Conservation (phyloP, 192 early-diverging fungal species). For the Backusella westeae region DNA sequence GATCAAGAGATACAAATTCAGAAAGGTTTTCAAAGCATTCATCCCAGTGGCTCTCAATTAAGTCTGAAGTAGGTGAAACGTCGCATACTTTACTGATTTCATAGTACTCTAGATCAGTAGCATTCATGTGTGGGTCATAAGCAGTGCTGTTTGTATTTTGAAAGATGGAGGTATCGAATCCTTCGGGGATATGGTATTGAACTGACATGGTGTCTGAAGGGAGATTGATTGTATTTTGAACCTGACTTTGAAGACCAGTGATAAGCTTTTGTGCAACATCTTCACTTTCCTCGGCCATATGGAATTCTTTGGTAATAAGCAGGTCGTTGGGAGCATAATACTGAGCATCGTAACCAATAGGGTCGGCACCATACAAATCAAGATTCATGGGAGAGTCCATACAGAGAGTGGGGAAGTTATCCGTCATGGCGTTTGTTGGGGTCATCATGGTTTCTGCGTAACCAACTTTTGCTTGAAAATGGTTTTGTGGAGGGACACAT, state of each 20-base stretch:
- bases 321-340: background rate
- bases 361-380: background rate
- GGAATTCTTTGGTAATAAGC: background rate
- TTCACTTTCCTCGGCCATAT: background rate
- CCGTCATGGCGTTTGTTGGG: background rate
- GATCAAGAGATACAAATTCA: slow-evolving; percentile 5
- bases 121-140: slow-evolving; percentile 4
- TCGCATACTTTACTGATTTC: background rate
- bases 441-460: background rate
- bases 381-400: background rate
- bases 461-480: background rate
- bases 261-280: slow-evolving; percentile 8
- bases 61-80: background rate
- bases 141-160: background rate
- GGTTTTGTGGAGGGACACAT: background rate
- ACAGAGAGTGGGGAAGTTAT: background rate
- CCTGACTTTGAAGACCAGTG: slow-evolving; percentile 3
- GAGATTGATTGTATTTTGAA: background rate
- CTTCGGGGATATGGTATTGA: background rate
- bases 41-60: background rate
- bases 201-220: background rate
- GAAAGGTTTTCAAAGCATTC: slow-evolving; percentile 1
- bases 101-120: background rate
- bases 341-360: background rate
- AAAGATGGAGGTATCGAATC: background rate